These are phyloP conservation scores for Amanita phalloides DNA, from an alignment of 768 basidiomycete genomes.

Conservation along the genomic window DNA sequence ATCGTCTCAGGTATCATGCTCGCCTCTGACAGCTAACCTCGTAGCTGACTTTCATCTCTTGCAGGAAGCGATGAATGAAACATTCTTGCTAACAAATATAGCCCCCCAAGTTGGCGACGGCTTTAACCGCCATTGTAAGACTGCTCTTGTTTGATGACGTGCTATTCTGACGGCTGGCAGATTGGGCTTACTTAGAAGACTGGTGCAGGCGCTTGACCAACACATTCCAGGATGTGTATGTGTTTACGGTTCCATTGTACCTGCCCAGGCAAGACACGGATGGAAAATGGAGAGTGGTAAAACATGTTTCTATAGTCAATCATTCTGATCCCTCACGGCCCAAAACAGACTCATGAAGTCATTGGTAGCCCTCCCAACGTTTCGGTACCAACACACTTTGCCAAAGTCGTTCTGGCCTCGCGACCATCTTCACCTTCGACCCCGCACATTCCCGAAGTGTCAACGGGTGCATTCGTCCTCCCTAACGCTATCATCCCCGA, in stretches of 20 bases:
- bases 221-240: conserved; percentile 89
- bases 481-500: conserved; percentile 93
- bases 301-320: conserved; percentile 18
- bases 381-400: conserved; percentile 95
- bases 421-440: conserved; percentile 64
- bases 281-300: conserved; percentile 91
- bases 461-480: conserved; percentile 89
- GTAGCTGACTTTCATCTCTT: not conserved
- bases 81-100: conserved; percentile 90
- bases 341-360: conserved; percentile 78
- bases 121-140: conserved; percentile 91
- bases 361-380: conserved; percentile 89
- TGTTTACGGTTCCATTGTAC: conserved; percentile 97
- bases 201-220: conserved; percentile 88
- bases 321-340: not conserved
- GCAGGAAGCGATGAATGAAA: conserved; percentile 91
- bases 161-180: conserved; percentile 25
- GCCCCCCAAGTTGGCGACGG: conserved; percentile 97
- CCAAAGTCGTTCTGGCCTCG: conserved; percentile 83
- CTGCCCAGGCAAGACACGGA: conserved; percentile 77
- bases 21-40: not conserved
- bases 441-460: conserved; percentile 63
- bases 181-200: conserved; percentile 95
- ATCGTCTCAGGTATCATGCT: conserved; percentile 49
- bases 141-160: not conserved